Evolutionary conservation across 306 rosid species (phyloP).

Genomic region (Acacia melanoxylon): DNA sequence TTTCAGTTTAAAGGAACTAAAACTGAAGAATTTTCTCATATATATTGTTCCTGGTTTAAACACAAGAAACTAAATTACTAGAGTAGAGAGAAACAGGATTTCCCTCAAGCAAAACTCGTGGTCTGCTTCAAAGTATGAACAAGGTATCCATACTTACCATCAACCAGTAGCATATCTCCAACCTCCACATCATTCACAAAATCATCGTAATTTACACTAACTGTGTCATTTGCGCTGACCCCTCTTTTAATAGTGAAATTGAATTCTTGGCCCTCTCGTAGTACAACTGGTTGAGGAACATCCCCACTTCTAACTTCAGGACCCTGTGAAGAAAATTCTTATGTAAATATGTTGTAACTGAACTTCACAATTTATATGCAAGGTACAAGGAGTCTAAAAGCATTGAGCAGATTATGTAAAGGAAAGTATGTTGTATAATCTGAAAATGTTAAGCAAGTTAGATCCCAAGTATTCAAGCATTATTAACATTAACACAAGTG

Average conservation of each 20-base stretch:
- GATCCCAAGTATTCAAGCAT: not conserved
- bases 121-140: constrained; percentile 7
- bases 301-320: constrained; percentile 99
- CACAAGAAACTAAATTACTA: constrained; percentile 2
- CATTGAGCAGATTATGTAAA: not conserved
- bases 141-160: constrained; percentile 55
- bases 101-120: constrained; percentile 2
- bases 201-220: constrained; percentile 91
- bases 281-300: constrained; percentile 70
- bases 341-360: constrained; percentile 1
- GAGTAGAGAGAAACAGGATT: not conserved
- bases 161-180: constrained; percentile 83
- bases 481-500: not conserved
- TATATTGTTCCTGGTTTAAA: constrained; percentile 1
- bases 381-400: not conserved
- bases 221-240: constrained; percentile 67
- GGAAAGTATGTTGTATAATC: not conserved
- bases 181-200: constrained; percentile 88
- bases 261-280: constrained; percentile 73
- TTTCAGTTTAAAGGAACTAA: not conserved
- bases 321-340: constrained; percentile 62
- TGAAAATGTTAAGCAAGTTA: not conserved
- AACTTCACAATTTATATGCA: constrained; percentile 9
- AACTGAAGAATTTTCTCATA: not conserved
- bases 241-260: constrained; percentile 91